A percentile compares a stretch with the other conserved stretches of the same genome.
Evolutionary conservation across 2,329 filamentous ascomycete species (phyloP).

Genomic region (Colletotrichum higginsianum): DNA sequence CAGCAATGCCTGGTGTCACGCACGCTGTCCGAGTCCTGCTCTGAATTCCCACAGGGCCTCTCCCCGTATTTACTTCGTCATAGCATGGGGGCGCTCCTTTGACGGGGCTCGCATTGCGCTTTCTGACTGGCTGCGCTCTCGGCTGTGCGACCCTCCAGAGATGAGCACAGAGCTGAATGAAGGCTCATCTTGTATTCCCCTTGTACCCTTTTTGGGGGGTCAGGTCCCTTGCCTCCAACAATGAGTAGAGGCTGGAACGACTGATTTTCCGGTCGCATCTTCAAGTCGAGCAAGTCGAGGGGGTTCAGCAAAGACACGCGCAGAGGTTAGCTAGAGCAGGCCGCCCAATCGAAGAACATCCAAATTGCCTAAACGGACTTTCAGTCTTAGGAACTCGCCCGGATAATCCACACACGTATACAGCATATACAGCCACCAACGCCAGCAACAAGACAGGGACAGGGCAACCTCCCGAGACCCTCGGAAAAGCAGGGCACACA

Average conservation of each 20-base stretch:
- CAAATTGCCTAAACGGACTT: background rate
- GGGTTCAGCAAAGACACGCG: background rate
- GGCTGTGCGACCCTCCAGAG: constrained; percentile 25
- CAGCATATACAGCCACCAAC: background rate
- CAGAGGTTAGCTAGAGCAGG: background rate
- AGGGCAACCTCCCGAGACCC: constrained; percentile 27
- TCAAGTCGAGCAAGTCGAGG: no score
- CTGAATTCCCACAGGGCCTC: constrained; percentile 17
- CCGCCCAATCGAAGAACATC: background rate
- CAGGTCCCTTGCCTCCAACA: background rate
- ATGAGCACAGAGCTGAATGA: constrained; percentile 13
- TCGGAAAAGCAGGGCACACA: constrained; percentile 10
- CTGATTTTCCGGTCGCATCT: background rate
- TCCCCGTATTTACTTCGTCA: constrained; percentile 29
- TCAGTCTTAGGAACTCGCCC: constrained; percentile 15
- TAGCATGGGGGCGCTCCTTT: constrained; percentile 32
- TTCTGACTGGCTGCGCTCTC: constrained; percentile 22
- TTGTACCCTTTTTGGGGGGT: background rate
- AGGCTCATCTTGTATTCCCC: background rate
- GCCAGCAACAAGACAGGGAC: constrained; percentile 10
- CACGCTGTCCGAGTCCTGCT: background rate
- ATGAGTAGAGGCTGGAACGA: background rate
- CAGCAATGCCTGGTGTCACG: no score
- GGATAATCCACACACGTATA: background rate
- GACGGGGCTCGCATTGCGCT: constrained; percentile 11